A percentile compares a stretch with the other conserved stretches of the same genome.
These are phyloP conservation scores for Kondoa subrosea DNA, from an alignment of 768 basidiomycete genomes.

Conservation along the genomic window DNA sequence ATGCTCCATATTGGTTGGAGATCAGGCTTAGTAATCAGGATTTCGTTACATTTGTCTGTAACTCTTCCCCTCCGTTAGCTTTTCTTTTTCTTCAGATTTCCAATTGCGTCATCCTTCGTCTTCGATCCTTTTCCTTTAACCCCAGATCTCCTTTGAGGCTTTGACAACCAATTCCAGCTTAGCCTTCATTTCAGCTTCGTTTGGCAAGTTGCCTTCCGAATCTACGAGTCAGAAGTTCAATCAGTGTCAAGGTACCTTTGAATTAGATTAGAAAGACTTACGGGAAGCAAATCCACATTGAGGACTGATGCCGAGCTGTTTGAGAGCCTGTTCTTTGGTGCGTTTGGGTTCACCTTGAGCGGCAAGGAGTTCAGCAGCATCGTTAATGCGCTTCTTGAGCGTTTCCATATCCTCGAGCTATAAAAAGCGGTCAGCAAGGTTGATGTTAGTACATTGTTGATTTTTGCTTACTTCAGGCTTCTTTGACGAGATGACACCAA, in stretches of 20 bases:
- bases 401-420: constrained; percentile 42
- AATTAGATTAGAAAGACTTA: constrained; percentile 29
- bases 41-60: too few species aligned
- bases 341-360: constrained; percentile 33
- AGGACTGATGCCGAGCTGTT: constrained; percentile 44
- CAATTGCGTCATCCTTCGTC: too few species aligned
- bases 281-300: constrained; percentile 50
- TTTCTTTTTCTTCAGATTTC: too few species aligned
- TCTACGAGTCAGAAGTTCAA: background rate
- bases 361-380: constrained; percentile 42
- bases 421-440: constrained; percentile 11
- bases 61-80: too few species aligned
- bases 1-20: too few species aligned
- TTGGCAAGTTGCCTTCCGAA: constrained; percentile 12
- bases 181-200: constrained; percentile 14
- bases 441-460: constrained; percentile 5
- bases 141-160: constrained; percentile 23
- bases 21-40: too few species aligned
- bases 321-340: constrained; percentile 39
- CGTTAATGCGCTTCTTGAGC: constrained; percentile 40
- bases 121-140: background rate
- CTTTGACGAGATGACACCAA: constrained; percentile 28
- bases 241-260: background rate
- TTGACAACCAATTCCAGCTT: constrained; percentile 17
- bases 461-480: background rate